A percentile compares a stretch with the other conserved stretches of the same genome.
Conservation (phyloP, 1,284 basidiomycete species). For the Amylostereum areolatum region DNA sequence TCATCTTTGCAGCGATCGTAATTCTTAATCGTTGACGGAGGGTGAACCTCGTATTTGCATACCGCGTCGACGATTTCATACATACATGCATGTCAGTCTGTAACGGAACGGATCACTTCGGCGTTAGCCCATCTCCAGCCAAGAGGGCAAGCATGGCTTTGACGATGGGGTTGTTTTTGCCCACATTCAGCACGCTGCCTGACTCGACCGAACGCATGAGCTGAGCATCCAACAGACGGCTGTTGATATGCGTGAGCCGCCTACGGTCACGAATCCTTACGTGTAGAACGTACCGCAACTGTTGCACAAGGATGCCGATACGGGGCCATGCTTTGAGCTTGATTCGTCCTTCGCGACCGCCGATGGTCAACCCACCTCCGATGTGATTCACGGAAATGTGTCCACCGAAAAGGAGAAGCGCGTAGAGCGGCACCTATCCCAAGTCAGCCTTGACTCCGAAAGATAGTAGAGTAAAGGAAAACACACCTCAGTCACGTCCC, state of each 20-base stretch:
- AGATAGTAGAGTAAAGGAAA: not conserved
- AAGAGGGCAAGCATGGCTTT: constrained; percentile 69
- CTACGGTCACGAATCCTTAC: constrained; percentile 1
- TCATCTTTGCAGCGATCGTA: too few relatives aligned
- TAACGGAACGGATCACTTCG: too few relatives aligned
- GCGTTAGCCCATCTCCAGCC: constrained; percentile 46
- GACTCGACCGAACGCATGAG: constrained; percentile 54
- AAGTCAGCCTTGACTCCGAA: not conserved
- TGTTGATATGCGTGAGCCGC: constrained; percentile 20
- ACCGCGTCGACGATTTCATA: too few relatives aligned
- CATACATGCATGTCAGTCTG: too few relatives aligned
- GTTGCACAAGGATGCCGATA: constrained; percentile 87
- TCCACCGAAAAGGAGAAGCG: constrained; percentile 81
- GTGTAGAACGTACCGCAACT: constrained; percentile 56
- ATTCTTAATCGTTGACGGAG: too few relatives aligned
- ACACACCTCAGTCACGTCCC: constrained; percentile 83
- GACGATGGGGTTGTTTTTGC: constrained; percentile 51
- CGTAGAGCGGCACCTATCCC: constrained; percentile 75
- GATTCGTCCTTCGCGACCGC: constrained; percentile 41
- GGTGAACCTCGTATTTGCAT: too few relatives aligned
- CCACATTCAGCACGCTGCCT: constrained; percentile 41
- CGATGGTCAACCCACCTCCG: constrained; percentile 69
- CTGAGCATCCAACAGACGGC: constrained; percentile 67
- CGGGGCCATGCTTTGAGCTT: constrained; percentile 80
- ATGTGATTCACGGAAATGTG: constrained; percentile 75